Evolutionary conservation across 2,329 filamentous ascomycete genomes (phyloP).

Genomic region (Sclerotinia minor): DNA sequence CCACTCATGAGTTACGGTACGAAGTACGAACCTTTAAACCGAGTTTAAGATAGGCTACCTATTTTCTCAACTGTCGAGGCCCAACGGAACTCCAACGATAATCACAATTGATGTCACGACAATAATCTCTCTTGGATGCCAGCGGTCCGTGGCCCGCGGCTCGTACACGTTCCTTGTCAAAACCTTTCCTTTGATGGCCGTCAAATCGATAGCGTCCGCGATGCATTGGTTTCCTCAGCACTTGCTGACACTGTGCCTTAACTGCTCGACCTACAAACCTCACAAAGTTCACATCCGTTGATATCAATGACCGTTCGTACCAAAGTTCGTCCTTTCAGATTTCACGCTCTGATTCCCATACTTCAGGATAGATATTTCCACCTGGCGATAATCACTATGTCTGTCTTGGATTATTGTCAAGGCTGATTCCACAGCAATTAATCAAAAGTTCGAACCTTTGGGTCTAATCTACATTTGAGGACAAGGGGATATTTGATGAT

Average conservation of each 20-base stretch:
- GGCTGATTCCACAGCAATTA: background rate
- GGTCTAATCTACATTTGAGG: background rate
- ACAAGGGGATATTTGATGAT: conserved; percentile 4
- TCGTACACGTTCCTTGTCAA: conserved; percentile 11
- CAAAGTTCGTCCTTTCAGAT: background rate
- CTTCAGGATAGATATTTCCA: background rate
- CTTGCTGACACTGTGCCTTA: background rate
- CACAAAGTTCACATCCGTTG: background rate
- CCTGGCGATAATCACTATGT: background rate
- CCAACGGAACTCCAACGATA: background rate
- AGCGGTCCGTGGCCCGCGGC: background rate
- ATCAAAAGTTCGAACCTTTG: conserved; percentile 2
- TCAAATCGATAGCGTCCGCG: background rate
- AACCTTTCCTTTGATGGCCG: background rate
- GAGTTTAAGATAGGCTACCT: background rate
- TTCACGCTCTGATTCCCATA: background rate
- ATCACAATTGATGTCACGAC: background rate
- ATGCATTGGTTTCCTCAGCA: background rate
- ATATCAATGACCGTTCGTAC: background rate
- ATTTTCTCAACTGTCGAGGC: background rate
- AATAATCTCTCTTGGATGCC: conserved; percentile 2
- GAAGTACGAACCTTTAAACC: background rate
- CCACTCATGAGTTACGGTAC: background rate
- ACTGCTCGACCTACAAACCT: background rate
- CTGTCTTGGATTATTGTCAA: background rate